These are phyloP conservation scores for Rhizopogon vesiculosus DNA, from an alignment of 768 basidiomycete species.

Conservation along the genomic window DNA sequence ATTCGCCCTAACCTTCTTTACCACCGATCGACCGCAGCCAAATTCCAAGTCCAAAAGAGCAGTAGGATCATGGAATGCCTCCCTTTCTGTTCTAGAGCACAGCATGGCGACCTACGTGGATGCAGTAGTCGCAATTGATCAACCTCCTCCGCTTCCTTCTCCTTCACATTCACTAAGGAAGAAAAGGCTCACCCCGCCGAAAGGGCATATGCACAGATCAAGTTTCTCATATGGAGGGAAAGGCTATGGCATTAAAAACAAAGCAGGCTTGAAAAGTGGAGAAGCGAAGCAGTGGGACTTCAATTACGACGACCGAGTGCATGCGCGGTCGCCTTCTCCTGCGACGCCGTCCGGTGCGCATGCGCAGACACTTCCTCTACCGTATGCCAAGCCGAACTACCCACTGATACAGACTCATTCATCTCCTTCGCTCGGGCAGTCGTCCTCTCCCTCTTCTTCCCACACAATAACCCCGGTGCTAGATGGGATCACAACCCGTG, in stretches of 20 bases:
- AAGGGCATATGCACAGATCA: background rate
- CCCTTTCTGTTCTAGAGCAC: conserved; percentile 47
- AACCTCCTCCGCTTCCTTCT: conserved; percentile 18
- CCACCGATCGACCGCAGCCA: conserved; percentile 3
- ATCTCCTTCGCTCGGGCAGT: background rate
- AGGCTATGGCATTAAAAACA: background rate
- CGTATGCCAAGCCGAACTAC: background rate
- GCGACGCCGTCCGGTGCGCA: background rate
- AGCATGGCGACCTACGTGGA: conserved; percentile 58
- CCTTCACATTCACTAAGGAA: conserved; percentile 2
- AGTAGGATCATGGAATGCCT: conserved; percentile 34
- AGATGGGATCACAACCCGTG: background rate
- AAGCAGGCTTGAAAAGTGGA: background rate
- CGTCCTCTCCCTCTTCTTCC: background rate
- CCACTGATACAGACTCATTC: background rate
- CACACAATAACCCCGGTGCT: background rate
- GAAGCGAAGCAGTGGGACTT: background rate
- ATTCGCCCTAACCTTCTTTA: conserved; percentile 23
- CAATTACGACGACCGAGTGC: conserved; percentile 3
- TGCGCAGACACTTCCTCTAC: background rate
- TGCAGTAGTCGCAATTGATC: conserved; percentile 42
- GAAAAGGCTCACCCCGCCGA: background rate
- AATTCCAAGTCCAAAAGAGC: background rate
- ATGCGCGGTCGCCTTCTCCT: background rate
- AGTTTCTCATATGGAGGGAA: background rate